Conservation (phyloP, 1,284 basidiomycete species). For the Rhodotorula sp. region DNA sequence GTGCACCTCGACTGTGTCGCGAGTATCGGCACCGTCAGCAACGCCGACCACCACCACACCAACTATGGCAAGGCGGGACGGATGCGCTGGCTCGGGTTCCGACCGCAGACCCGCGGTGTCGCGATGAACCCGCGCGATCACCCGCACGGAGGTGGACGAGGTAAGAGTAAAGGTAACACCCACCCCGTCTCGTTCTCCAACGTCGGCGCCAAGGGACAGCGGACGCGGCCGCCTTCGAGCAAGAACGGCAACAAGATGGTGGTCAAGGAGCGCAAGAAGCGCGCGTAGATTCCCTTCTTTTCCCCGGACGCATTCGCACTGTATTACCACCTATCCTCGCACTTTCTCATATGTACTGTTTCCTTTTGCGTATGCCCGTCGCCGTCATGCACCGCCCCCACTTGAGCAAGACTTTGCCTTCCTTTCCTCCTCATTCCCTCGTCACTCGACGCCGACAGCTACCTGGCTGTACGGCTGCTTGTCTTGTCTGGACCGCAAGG, state of each 20-base stretch:
- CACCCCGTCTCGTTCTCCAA: constrained; percentile 57
- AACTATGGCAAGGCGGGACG: constrained; percentile 89
- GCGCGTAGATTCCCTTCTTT: not conserved
- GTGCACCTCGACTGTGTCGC: constrained; percentile 80
- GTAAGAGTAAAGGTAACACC: constrained; percentile 94
- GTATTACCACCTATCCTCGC: not conserved
- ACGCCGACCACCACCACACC: constrained; percentile 81
- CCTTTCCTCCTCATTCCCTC: too few species aligned
- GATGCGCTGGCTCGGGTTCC: constrained; percentile 62
- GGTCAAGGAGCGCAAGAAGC: constrained; percentile 54
- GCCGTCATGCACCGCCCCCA: too few species aligned
- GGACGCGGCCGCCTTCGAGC: constrained; percentile 85
- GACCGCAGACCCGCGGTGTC: constrained; percentile 73
- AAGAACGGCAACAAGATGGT: constrained; percentile 95
- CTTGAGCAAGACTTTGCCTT: too few species aligned
- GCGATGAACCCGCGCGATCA: constrained; percentile 99
- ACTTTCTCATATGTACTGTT: not conserved
- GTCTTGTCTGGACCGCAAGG: too few species aligned
- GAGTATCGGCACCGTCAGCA: constrained; percentile 88
- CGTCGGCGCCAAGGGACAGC: constrained; percentile 87
- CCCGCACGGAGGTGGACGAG: constrained; percentile 96
- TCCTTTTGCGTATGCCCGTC: not conserved
- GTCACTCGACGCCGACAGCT: too few species aligned
- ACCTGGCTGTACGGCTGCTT: too few species aligned
- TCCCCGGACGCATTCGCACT: not conserved